phyloP scores from a whole-genome alignment of 2,329 filamentous ascomycete genomes.

The Fusarium sp. region DNA sequence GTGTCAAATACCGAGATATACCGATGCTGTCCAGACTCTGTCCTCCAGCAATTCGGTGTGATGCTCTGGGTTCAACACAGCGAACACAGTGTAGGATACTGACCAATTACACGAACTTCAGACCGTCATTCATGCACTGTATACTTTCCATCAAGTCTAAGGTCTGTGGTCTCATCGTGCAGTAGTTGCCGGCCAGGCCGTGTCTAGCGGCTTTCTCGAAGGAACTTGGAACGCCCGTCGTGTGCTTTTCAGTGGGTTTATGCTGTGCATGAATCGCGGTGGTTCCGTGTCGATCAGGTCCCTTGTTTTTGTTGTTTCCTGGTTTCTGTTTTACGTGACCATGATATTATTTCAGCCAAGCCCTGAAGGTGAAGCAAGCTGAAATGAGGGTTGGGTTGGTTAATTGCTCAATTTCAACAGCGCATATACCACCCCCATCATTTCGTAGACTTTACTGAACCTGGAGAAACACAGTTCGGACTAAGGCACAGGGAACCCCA shows the following conservation, averaged over 20 bases:
- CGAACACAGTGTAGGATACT: slow-evolving; percentile 33
- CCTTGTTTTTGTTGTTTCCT: neutral
- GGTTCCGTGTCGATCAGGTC: slow-evolving; percentile 7
- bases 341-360: neutral
- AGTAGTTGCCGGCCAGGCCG: slow-evolving; percentile 45
- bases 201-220: slow-evolving; percentile 43
- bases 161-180: slow-evolving; percentile 40
- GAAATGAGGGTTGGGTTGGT: neutral
- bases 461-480: slow-evolving; percentile 40
- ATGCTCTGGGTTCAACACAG: slow-evolving; percentile 1
- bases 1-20: slow-evolving; percentile 9
- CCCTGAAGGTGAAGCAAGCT: neutral
- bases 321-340: neutral
- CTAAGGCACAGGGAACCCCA: slow-evolving; percentile 15
- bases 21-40: slow-evolving; percentile 4
- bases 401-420: slow-evolving; percentile 25
- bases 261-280: slow-evolving; percentile 27
- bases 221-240: slow-evolving; percentile 28
- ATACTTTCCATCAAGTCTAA: slow-evolving; percentile 16
- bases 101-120: neutral
- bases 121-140: slow-evolving; percentile 29
- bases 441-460: slow-evolving; percentile 24
- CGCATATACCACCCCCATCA: slow-evolving; percentile 16
- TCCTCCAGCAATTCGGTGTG: slow-evolving; percentile 2
- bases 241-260: slow-evolving; percentile 33